Base-by-base conservation (phyloP, 2,329 filamentous ascomycete genomes). In the Fusarium sp. region DNA sequence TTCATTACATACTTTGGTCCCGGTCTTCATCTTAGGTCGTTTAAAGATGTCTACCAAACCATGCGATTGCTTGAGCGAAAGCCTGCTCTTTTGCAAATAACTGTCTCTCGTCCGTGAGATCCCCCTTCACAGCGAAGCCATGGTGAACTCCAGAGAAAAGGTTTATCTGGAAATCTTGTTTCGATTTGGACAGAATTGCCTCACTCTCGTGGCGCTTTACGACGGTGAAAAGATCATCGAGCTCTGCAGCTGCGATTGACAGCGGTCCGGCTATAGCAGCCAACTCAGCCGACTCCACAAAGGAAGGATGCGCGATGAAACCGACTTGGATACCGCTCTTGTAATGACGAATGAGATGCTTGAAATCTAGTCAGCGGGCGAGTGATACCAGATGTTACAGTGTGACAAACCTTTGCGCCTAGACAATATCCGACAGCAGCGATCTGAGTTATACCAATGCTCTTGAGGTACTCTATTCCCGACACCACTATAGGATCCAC, bases 51-150 rank as follows among this genome's bases (percentile, higher is more conserved):
- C 44, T 47, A 2, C 28, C 40, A 70, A 96, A 94, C 93, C 93
- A 96, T 51, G 82, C 77, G 50, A 94, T 83, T 34, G 92, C 92
- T 83, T 96, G 93, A 67, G 84, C 73, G 76, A 96, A 96, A 7
- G 93, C 92, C 79, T 91, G 88, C 80, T 96, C 91, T 85, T 93
- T 94, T 36, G 91, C 89, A 72, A 86, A 95, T 76, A 85, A 88
- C 73, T 86, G 77, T 44, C 81, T 67, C 76, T 83, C 84, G 65
- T 88, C 83, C 62, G 73, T 39, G 21, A 52, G 30, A 74, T 96
- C 91, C 26, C 83, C 84, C 55, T 92, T 86, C 3, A 94, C 89
- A 10, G 89, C 83, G 73, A 96, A 97, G 0, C 93, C 93, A 77
- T 96, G 93, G 55, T 79, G 78, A 28, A 92, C 88, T 54, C 88